Conservation (phyloP, 2,329 filamentous ascomycete species). For the Aulographum hederae region DNA sequence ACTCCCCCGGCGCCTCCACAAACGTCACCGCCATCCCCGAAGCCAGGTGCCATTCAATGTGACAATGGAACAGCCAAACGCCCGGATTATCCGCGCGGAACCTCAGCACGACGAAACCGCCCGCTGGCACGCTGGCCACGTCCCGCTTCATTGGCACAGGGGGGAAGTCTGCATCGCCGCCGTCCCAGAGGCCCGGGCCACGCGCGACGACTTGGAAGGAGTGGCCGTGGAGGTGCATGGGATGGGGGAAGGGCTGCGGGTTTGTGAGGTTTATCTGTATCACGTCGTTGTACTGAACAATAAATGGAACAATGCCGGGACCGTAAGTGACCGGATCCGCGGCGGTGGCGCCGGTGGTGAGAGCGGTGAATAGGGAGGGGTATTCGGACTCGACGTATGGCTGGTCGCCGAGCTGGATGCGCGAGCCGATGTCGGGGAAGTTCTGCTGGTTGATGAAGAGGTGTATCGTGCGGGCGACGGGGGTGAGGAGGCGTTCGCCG, state of each 20-base stretch:
- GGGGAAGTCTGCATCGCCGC: conserved; percentile 14
- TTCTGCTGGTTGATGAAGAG: conserved; percentile 1
- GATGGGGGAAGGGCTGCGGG: conserved; percentile 51
- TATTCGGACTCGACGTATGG: conserved; percentile 61
- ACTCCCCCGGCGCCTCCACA: conserved; percentile 31
- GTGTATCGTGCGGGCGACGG: conserved; percentile 1
- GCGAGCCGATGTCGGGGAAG: conserved; percentile 8
- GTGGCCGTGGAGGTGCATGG: conserved; percentile 61
- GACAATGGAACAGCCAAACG: conserved; percentile 11
- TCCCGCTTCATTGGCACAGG: conserved; percentile 31
- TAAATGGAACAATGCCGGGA: conserved; percentile 30
- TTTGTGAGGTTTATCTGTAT: conserved; percentile 67
- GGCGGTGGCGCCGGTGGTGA: conserved; percentile 33
- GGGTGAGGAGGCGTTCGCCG: conserved; percentile 15
- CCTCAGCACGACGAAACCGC: conserved; percentile 35
- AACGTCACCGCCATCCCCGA: conserved; percentile 33
- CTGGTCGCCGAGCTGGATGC: conserved; percentile 41
- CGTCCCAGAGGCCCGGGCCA: conserved; percentile 22
- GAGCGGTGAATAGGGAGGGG: conserved; percentile 59
- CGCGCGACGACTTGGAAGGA: conserved; percentile 48
- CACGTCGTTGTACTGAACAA: conserved; percentile 48
- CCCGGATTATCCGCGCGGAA: conserved; percentile 36
- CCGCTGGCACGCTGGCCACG: conserved; percentile 33
- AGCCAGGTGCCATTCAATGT: conserved; percentile 23
- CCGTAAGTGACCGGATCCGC: conserved; percentile 22